These are phyloP conservation scores for Elsinoe perseae DNA, from an alignment of 2,329 filamentous ascomycete genomes.

Conservation along the genomic window DNA sequence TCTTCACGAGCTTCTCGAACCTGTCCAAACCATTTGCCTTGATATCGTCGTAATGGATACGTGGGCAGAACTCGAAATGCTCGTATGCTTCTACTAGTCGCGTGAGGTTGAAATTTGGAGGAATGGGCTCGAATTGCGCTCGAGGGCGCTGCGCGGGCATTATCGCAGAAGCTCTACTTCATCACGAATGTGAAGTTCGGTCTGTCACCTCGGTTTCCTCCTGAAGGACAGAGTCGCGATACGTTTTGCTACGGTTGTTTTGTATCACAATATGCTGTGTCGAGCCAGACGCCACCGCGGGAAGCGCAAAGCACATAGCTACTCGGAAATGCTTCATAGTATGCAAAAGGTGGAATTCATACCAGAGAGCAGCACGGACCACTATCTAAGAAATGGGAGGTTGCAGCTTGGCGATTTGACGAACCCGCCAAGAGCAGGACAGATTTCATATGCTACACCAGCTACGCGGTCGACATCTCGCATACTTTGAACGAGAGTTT, in stretches of 20 bases:
- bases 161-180: conserved; percentile 23
- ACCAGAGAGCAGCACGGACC: not conserved
- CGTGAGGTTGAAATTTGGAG: conserved; percentile 73
- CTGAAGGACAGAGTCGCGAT: no score
- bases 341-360: not conserved
- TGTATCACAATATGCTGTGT: no score
- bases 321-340: no score
- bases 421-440: not conserved
- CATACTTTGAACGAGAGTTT: not conserved
- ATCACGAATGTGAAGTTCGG: not conserved
- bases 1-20: conserved; percentile 76
- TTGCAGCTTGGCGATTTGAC: not conserved
- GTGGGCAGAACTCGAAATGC: conserved; percentile 81
- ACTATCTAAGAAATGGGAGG: not conserved
- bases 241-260: no score
- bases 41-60: conserved; percentile 72
- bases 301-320: no score
- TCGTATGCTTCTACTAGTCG: conserved; percentile 66
- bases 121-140: conserved; percentile 85
- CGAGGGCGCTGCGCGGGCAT: conserved; percentile 78
- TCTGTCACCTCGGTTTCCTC: no score
- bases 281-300: not conserved
- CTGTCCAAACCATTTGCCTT: conserved; percentile 65
- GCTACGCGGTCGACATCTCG: not conserved
- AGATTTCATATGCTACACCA: not conserved